Evolutionary conservation across 768 basidiomycete genomes (phyloP), one percentile per base, ranked within the genome.

Genomic region (Rhizopogon vesiculosus): DNA sequence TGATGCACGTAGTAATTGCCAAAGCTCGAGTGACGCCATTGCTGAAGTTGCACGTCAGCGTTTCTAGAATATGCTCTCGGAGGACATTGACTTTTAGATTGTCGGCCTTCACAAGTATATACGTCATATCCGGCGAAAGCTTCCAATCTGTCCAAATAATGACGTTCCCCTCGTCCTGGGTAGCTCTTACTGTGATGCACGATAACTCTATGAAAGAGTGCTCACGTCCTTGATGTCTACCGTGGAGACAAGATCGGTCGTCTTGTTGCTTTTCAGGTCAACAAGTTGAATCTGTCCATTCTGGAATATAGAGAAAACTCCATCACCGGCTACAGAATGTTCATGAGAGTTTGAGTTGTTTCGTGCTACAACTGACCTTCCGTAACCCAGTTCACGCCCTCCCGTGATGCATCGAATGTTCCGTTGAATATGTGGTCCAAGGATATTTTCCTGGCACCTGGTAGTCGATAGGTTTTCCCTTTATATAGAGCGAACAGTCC

Each of bases 371-470:
- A 62, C 82, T 42, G 59, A 93, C 95, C 96, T 82, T 97, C 94
- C 7, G 88, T 84, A 29, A 98, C 87, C 97, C 97, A 99, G 43
- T 84, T 77, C 35, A 99, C 67, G 22, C 62, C 62, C 46, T 77
- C 75, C 2, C 66, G 62, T 3, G 78, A 65, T 2, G 76, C 70
- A 15, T 35, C 58, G 65, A 98, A 98, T 2, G 94, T 98, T 3
- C 92, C 93, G 65, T 97, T 96, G 74, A 93, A 93, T 50, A 97
- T 70, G 66, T 94, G 88, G 65, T 98, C 92, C 79, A 98, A 84
- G 5, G 87, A 87, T 31, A 98, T 76, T 61, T 82, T 89, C 56
- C 76, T 76, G 39, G 69, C 76, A 2, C 91, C 89, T 28, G 77
- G 76, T 5, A 75, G 63, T 63, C 71, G 74, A 67, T 79, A 79